Evolutionary conservation across 148 eudicot genomes (phyloP).

Genomic region (Rhododendron williamsianum): DNA sequence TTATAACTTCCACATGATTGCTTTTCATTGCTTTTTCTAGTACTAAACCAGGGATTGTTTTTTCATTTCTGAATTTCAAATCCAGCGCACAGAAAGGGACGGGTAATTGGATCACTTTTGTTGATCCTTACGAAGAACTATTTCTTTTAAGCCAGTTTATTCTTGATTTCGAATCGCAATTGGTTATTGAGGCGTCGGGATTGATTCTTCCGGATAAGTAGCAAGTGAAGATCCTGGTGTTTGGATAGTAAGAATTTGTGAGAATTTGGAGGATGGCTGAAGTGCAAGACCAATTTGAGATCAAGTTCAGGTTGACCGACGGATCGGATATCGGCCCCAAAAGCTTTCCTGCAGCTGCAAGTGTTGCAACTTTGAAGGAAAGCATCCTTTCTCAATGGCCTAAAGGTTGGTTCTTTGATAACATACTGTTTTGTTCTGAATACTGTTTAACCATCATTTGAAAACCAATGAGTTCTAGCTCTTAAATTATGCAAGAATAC

Average conservation of each 20-base stretch:
- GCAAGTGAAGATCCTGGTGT: constrained; percentile 12
- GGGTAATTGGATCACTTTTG: constrained; percentile 6
- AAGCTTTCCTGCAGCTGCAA: constrained; percentile 50
- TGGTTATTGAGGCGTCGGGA: not conserved
- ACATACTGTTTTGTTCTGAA: not conserved
- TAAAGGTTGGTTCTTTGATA: constrained; percentile 37
- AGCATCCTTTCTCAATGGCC: constrained; percentile 68
- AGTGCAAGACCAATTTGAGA: constrained; percentile 55
- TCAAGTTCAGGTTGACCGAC: constrained; percentile 55
- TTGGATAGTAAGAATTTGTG: constrained; percentile 7
- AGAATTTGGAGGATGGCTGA: constrained; percentile 32
- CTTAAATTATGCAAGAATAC: not conserved
- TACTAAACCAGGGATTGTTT: not conserved
- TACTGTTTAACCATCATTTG: not conserved
- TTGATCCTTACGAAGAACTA: constrained; percentile 2
- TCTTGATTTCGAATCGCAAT: not conserved
- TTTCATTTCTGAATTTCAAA: constrained; percentile 5
- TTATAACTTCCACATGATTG: not conserved
- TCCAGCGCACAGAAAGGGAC: constrained; percentile 4
- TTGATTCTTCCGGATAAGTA: not conserved
- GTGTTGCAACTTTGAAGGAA: constrained; percentile 58
- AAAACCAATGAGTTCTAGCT: constrained; percentile 3
- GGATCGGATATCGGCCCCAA: constrained; percentile 69
- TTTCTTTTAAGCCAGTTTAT: not conserved
- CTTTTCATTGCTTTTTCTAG: not conserved